Evolutionary conservation across 202 grass and related monocot genomes (phyloP).

Genomic region (Tripidium arundinaceum): DNA sequence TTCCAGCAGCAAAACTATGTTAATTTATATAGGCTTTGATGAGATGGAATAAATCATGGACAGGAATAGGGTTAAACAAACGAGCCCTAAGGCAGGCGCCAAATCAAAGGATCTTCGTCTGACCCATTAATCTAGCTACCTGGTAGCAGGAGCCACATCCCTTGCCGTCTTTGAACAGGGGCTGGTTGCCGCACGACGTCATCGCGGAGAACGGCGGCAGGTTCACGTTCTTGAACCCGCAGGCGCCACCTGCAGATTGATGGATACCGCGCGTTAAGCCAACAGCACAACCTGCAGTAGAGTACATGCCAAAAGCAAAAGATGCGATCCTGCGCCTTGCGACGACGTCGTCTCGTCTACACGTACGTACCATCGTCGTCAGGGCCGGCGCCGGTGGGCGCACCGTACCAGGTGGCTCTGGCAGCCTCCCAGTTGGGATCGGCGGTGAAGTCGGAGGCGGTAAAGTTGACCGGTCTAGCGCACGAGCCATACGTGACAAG

Average conservation of each 20-base stretch:
- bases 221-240: conserved; percentile 72
- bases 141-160: conserved; percentile 78
- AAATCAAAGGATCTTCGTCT: background rate
- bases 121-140: conserved; percentile 24
- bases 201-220: conserved; percentile 54
- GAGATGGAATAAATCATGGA: too few species aligned
- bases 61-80: too few species aligned
- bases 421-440: conserved; percentile 50
- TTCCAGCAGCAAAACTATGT: too few species aligned
- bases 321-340: background rate
- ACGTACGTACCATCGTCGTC: conserved; percentile 48
- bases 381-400: conserved; percentile 61
- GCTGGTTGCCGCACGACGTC: conserved; percentile 73
- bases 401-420: conserved; percentile 80
- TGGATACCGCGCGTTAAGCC: background rate
- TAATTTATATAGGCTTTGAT: too few species aligned
- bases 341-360: too few species aligned
- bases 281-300: background rate
- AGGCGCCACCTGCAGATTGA: conserved; percentile 59
- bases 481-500: conserved; percentile 15
- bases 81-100: background rate
- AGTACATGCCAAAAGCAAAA: background rate
- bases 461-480: background rate
- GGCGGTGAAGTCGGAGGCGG: conserved; percentile 32
- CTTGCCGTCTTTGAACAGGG: conserved; percentile 69